Evolutionary conservation across 129 eudicot genomes (phyloP), one percentile per base, ranked within the genome.

Genomic region (Flaveria bidentis): DNA sequence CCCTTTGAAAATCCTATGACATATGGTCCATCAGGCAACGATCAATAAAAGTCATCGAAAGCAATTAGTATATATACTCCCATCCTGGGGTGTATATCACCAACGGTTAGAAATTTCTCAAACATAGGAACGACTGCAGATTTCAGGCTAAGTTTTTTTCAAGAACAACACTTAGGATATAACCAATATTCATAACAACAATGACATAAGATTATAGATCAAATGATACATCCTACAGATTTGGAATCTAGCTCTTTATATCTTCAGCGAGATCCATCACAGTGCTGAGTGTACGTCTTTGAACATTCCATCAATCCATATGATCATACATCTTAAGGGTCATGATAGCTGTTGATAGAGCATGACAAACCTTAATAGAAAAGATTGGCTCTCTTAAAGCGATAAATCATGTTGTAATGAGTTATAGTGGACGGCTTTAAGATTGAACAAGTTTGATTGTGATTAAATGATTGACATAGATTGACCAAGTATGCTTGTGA

Each of bases 11-110:
- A 82, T 74, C 78, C 88, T 57, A 85, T 75, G 63, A 85, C 75
- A 83, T 84, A 42, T 63, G 69, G 80, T 51, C 86, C 84, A 25
- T 83, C 86, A 1, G 91, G 86, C 56, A 80, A 79, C 73, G 57
- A 41, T 51, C 85, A 67, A 63, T 67, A 85, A 65, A 89, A 12
- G 71, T 81, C 85, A 85, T 88, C 87, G 79, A 26, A 71, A 50
- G 57, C n/a, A 6, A 42, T 65, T 42, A 16, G n/a, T 18, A 76
- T n/a, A 33, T 39, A 87, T 70, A 33, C 86, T 83, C 12, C 81
- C 86, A 9, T 60, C 66, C 69, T 81, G 42, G 15, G 53, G 41
- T 83, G 80, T 60, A 76, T 70, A 47, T 83, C 90, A 46, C 78
- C 74, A 49, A 84, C 72, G 39, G 87, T 47, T 44, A 87, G 55